Percentiles rank a stretch among this genome's conserved stretches.
Conservation (phyloP, 140 eudicot species). For the Anethum foeniculum region DNA sequence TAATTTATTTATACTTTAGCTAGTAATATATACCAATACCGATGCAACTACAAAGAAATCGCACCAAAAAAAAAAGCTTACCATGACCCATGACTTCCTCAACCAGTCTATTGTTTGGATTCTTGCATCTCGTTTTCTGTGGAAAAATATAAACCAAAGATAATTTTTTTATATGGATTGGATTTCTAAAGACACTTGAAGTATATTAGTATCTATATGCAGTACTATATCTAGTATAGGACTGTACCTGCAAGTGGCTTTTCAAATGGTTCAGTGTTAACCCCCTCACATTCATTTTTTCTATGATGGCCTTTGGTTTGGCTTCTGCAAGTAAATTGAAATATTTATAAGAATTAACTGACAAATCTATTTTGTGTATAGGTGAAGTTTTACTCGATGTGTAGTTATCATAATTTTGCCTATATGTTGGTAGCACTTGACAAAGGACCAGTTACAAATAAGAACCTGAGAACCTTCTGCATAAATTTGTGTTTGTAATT, state of each 20-base stretch:
- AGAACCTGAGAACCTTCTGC: not conserved
- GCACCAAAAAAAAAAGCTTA: not conserved
- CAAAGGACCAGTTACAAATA: not conserved
- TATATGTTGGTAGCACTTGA: not conserved
- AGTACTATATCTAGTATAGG: not conserved
- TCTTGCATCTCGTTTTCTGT: not conserved
- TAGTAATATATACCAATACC: not conserved
- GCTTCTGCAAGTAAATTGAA: not conserved
- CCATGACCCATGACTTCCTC: not conserved
- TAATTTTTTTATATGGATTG: not conserved
- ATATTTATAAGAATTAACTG: not conserved
- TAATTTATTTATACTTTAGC: not conserved
- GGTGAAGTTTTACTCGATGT: not conserved
- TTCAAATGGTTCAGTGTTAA: not conserved
- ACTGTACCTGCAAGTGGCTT: constrained; percentile 4
- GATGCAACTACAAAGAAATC: not conserved
- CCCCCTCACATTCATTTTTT: not conserved
- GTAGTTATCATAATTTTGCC: not conserved
- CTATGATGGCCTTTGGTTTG: not conserved
- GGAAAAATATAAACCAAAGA: not conserved
- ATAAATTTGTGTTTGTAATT: not conserved
- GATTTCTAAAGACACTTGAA: not conserved
- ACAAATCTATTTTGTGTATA: not conserved
- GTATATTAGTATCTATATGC: not conserved
- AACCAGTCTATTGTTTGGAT: not conserved